Base-by-base conservation (phyloP, 371 early-diverging fungal species). In the Mucor plumbeus region DNA sequence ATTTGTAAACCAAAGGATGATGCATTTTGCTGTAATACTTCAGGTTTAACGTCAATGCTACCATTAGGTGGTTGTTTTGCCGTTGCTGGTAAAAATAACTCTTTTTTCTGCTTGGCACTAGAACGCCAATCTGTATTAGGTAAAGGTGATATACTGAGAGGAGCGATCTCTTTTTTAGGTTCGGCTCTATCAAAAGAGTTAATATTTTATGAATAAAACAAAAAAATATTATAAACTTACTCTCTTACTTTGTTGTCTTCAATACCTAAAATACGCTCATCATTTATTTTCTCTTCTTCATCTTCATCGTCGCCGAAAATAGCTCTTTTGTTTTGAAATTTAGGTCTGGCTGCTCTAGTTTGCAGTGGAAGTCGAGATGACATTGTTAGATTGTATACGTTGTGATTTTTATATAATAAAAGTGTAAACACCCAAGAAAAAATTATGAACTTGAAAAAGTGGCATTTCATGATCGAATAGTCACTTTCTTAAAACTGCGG, bases 171-270 rank as follows among this genome's bases (percentile, higher is more conserved):
- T 38, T 75, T 69, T 63, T 84, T 79, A 4, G 78, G 77, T 13
- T 54, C 72, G 55, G 83, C 67, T 68, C 85, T 86, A 73, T 19
- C 31, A 3, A 33, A 38, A 48, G 36, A 3, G 26, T 26, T 26
- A 26, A 26, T 26, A 26, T 26, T 26, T 26, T 26, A 26, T 26
- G 26, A 26, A 26, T 26, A 26, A 26, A 26, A 26, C 26, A 26
- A 11, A 54, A 8, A 53, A 33, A 26, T 7, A 44, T n/a, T 35
- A 40, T 31, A 36, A 17, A 15, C 47, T 68, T 83, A 87, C 88
- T 82, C 83, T 73, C 78, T 74, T 8, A 80, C 68, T 61, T 78
- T 80, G 48, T 86, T 86, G 21, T 82, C 83, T 67, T 88, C 86
- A 17, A 88, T 67, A 11, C 87, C 88, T 34, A 74, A 63, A 21